Evolutionary conservation across 371 early-diverging fungal genomes (phyloP), one percentile per base, ranked within the genome.

Genomic region (Circinella umbellata): DNA sequence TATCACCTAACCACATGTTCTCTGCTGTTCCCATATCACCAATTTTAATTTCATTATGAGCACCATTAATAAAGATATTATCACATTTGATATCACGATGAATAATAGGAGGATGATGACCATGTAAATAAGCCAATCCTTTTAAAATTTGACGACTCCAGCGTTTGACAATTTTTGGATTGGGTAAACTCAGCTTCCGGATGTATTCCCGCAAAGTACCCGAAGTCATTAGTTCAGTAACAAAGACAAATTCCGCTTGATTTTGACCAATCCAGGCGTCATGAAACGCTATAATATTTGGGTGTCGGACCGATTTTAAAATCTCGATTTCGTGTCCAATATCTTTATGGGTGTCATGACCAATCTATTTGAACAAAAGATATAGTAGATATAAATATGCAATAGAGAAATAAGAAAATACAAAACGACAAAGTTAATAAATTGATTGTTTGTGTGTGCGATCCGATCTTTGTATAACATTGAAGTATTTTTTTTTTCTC

Each of bases 191-290:
- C 3, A 92, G 79, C 74, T 93, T 93, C 46, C 86, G 83, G 42
- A 94, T 86, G 73, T 94, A 96, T 63, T 86, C 84, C 74, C 93
- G 90, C 61, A 92, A 78, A 4, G 95, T 96, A 34, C 97, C 97
- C 1, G 93, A 92, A 4, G 95, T 93, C 96, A 97, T 97, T 66
- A 96, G 84, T 74, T 97, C 98, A 7, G 98, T 97, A 54, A 97
- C 91, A 76, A 96, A 96, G 53, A 89, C 87, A 73, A 96, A 90
- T 64, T 94, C 92, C 10, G 39, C 39, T 39, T 39, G 39, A 55
- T 89, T 86, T 27, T 90, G 84, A 68, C 84, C 77, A 61, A 82
- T 80, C 91, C 92, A 92, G 13, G 89, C 88, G 57, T 88, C 85
- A 71, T 87, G 88, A 67, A 95, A 89, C 67, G 90, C 89, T 77